Conservation (phyloP, 2,329 filamentous ascomycete genomes). For the Aspergillus sp. region DNA sequence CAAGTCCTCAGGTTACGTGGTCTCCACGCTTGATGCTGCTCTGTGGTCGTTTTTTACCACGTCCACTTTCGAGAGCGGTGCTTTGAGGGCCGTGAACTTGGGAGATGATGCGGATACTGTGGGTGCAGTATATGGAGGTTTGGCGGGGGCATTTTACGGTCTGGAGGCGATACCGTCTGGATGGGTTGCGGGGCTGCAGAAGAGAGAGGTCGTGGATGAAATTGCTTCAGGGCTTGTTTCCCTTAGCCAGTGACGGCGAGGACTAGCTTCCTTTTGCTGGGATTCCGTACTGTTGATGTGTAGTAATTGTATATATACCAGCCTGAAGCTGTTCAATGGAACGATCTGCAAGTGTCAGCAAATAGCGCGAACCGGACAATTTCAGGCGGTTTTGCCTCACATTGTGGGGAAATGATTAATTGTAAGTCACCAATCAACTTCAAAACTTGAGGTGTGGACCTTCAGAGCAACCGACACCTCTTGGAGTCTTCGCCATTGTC, state of each 20-base stretch:
- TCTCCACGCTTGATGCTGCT: conserved; percentile 44
- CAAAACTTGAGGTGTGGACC: not conserved
- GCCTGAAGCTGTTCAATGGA: not conserved
- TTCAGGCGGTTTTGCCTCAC: not conserved
- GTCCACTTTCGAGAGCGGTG: conserved; percentile 38
- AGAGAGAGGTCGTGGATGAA: conserved; percentile 5
- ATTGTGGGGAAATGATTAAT: no score
- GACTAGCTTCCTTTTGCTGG: not conserved
- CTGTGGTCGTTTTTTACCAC: conserved; percentile 46
- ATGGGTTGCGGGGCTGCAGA: conserved; percentile 31
- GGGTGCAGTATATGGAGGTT: conserved; percentile 45
- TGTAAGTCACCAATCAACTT: not conserved
- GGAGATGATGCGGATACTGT: conserved; percentile 48
- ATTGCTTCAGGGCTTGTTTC: not conserved
- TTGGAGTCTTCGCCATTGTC: no score
- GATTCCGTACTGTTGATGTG: no score
- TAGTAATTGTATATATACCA: not conserved
- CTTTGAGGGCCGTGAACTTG: conserved; percentile 42
- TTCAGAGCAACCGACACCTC: not conserved
- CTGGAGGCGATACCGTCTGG: conserved; percentile 31
- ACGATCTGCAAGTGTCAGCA: conserved; percentile 4
- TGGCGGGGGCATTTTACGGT: conserved; percentile 45
- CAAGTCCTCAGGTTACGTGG: conserved; percentile 41
- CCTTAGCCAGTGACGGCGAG: not conserved
- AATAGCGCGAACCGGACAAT: not conserved